A percentile compares a stretch with the other conserved stretches of the same genome.
Evolutionary conservation across 2,329 filamentous ascomycete genomes (phyloP).

Genomic region (Cladosporium sp.): DNA sequence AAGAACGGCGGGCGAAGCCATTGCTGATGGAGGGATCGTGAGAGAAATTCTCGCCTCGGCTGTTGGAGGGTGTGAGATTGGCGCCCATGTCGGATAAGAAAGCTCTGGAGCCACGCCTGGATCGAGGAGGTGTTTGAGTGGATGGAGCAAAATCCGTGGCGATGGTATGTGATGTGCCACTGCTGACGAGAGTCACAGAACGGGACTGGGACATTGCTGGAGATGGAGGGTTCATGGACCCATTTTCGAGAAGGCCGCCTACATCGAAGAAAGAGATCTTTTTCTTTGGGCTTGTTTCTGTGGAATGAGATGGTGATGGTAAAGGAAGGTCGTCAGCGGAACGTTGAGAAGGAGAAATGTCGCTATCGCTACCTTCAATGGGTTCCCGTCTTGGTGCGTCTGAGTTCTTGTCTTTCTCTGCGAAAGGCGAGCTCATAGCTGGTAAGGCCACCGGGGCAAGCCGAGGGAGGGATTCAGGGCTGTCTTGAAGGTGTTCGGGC

Average conservation of each 20-base stretch:
- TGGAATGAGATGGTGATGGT: conserved; percentile 19
- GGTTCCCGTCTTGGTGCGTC: conserved; percentile 2
- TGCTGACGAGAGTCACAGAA: conserved; percentile 61
- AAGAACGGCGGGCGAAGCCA: neutral
- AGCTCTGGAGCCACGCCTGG: conserved; percentile 26
- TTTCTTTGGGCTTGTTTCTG: conserved; percentile 10
- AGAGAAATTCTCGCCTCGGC: neutral
- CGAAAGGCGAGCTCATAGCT: conserved; percentile 21
- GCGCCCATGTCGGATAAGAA: conserved; percentile 31
- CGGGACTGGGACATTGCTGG: conserved; percentile 19
- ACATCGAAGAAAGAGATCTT: conserved; percentile 78
- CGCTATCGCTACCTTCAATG: conserved; percentile 3
- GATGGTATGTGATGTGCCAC: conserved; percentile 27
- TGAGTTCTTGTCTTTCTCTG: neutral
- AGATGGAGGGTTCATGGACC: conserved; percentile 26
- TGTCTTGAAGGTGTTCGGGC: conserved; percentile 43
- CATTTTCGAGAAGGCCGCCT: conserved; percentile 65
- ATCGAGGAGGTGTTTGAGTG: conserved; percentile 13
- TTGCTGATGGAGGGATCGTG: neutral
- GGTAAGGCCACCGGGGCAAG: conserved; percentile 38
- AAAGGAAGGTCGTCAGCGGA: conserved; percentile 8
- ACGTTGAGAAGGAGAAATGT: neutral
- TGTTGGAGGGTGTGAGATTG: conserved; percentile 17
- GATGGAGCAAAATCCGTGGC: conserved; percentile 39
- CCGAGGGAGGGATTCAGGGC: conserved; percentile 27